Evolutionary conservation across 768 basidiomycete species (phyloP), one percentile per base, ranked within the genome.

Genomic region (Tylopilus cervinicoccineus): DNA sequence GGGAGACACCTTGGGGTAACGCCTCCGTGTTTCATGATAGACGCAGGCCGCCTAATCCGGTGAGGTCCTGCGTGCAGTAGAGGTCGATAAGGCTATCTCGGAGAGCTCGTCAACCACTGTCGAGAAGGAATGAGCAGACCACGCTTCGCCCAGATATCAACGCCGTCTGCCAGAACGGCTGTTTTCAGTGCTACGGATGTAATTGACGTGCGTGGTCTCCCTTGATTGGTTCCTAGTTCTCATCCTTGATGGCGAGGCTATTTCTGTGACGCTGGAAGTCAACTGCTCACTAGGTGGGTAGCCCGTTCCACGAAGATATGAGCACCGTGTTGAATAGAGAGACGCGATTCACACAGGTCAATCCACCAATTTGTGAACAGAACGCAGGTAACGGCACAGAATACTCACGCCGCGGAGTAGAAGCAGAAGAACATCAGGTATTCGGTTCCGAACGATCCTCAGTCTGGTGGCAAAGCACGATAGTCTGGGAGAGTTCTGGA

Each of bases 31-130:
- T 47, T 76, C 67, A 64, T 82, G 86, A 68, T 86, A 80, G 43
- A 87, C 82, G 56, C 86, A 84, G 20, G 81, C 85, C 47, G 83
- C 84, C 84, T 57, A 87, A 87, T 6, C 84, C 79, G 7, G 83
- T 84, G 29, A 61, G 62, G 83, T 80, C 83, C 60, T 66, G 47
- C 9, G 26, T 36, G 19, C 8, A 20, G 8, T 28, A 24, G 14
- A 29, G 29, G 31, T 28, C 19, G 2, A 24, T 12, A 19, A 44
- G 43, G 13, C 40, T 19, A 20, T 46, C 27, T 32, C 16, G 17
- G 38, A 39, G 22, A 24, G 29, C 31, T 27, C 22, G 12, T 43
- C 14, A 42, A 16, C 16, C n/a, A 4, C 22, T 85, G 58, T 85
- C 83, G 37, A 86, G 61, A 58, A 86, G 72, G 69, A 80, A 80